A percentile compares a stretch with the other conserved stretches of the same genome.
These are phyloP conservation scores for Boletus subparvulus DNA, from an alignment of 768 basidiomycete species.

Conservation along the genomic window DNA sequence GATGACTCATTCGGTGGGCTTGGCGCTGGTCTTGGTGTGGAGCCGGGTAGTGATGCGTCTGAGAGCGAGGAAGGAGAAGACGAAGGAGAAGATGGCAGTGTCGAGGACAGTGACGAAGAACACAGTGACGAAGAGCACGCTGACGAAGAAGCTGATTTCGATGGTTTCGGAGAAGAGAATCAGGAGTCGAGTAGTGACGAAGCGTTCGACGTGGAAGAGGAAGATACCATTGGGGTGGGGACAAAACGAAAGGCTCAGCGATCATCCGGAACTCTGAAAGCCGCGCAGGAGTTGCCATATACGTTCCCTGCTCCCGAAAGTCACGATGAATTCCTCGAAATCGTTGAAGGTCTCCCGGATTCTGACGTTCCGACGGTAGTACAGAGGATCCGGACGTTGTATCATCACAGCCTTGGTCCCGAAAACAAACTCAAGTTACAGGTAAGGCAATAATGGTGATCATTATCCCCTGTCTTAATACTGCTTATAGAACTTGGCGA, in stretches of 20 bases:
- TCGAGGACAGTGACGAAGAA: slow-evolving; percentile 35
- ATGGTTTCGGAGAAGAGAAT: slow-evolving; percentile 34
- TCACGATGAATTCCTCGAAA: slow-evolving; percentile 88
- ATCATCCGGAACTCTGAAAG: slow-evolving; percentile 30
- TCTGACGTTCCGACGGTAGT: slow-evolving; percentile 76
- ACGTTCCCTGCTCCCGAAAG: slow-evolving; percentile 87
- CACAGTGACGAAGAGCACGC: slow-evolving; percentile 33
- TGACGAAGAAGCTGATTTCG: slow-evolving; percentile 31
- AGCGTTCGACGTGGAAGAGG: slow-evolving; percentile 35
- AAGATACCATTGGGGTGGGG: slow-evolving; percentile 43
- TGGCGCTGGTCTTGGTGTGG: slow-evolving; percentile 37
- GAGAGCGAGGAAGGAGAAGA: slow-evolving; percentile 24
- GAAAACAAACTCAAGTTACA: slow-evolving; percentile 93
- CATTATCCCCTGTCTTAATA: not conserved
- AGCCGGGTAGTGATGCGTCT: slow-evolving; percentile 40
- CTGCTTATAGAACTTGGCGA: slow-evolving; percentile 57
- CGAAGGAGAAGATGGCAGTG: slow-evolving; percentile 33
- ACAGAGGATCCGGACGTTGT: slow-evolving; percentile 85
- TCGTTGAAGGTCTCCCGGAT: slow-evolving; percentile 69
- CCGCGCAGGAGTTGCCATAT: slow-evolving; percentile 75
- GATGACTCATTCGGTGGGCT: slow-evolving; percentile 38
- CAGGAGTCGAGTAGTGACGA: slow-evolving; percentile 37
- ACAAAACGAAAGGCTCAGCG: slow-evolving; percentile 34
- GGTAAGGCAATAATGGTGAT: slow-evolving; percentile 44
- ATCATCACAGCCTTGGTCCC: slow-evolving; percentile 88